Percentiles rank a stretch among this genome's conserved stretches.
phyloP scores from a whole-genome alignment of 2,329 filamentous ascomycete species.

The Fusarium sulawesiense region DNA sequence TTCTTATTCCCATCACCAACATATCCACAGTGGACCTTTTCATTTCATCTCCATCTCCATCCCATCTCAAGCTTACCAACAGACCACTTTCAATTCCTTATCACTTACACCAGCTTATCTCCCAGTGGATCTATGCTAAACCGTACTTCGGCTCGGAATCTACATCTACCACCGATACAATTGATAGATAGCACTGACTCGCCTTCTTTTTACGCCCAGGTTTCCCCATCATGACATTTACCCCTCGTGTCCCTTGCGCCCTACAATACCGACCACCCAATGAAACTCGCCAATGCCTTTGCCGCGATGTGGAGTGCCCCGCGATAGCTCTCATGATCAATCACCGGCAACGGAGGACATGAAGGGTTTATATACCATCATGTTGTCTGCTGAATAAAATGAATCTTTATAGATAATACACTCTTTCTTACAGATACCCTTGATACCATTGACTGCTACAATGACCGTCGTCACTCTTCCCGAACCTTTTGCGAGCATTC shows the following conservation, averaged over 20 bases:
- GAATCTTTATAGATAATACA: too few species aligned
- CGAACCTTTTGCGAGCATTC: slow-evolving; percentile 71
- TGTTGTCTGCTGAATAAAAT: not conserved
- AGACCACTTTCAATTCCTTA: not conserved
- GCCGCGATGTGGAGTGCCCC: slow-evolving; percentile 31
- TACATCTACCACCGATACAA: slow-evolving; percentile 32
- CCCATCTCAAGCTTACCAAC: not conserved
- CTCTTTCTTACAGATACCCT: not conserved
- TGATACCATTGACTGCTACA: slow-evolving; percentile 15
- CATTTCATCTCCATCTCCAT: not conserved
- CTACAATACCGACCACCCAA: slow-evolving; percentile 25
- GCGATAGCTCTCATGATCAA: slow-evolving; percentile 33
- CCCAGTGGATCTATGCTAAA: slow-evolving; percentile 18
- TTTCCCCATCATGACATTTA: slow-evolving; percentile 26
- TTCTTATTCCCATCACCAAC: not conserved
- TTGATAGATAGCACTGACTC: slow-evolving; percentile 23
- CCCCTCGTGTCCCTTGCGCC: slow-evolving; percentile 41
- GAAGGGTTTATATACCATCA: slow-evolving; percentile 2
- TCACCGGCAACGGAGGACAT: slow-evolving; percentile 33
- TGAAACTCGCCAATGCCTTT: not conserved
- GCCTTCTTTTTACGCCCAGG: not conserved
- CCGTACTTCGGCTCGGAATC: slow-evolving; percentile 20
- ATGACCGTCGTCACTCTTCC: slow-evolving; percentile 61
- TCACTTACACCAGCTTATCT: slow-evolving; percentile 18
- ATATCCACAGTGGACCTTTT: not conserved